phyloP scores from a whole-genome alignment of 1,284 basidiomycete genomes.

The Cryptococcus neoformans region DNA sequence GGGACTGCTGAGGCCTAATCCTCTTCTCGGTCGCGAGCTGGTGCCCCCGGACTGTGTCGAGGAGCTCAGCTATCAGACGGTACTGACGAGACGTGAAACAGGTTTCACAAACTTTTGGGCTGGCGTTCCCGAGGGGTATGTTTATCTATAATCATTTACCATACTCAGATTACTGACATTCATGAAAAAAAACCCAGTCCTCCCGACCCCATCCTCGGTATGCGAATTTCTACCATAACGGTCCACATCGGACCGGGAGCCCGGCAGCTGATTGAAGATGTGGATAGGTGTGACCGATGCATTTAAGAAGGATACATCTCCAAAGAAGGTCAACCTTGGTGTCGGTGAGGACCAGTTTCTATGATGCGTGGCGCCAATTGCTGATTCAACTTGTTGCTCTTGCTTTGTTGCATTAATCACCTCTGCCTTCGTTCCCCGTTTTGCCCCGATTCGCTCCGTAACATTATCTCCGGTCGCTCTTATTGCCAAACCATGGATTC shows the following conservation, averaged over 20 bases:
- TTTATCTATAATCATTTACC: background rate
- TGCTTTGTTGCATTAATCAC: background rate
- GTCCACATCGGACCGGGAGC: background rate
- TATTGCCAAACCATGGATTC: background rate
- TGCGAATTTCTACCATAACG: background rate
- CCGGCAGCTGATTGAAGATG: background rate
- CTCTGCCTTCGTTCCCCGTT: background rate
- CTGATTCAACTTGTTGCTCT: background rate
- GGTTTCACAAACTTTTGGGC: conserved; percentile 35
- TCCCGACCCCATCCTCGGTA: conserved; percentile 36
- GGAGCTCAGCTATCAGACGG: background rate
- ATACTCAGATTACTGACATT: background rate
- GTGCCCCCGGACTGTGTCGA: background rate
- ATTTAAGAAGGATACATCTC: conserved; percentile 75
- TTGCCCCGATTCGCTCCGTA: background rate
- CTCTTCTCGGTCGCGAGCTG: background rate
- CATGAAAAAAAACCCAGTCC: conserved; percentile 10
- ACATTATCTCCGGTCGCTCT: background rate
- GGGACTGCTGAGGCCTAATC: background rate
- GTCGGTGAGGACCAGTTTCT: conserved; percentile 59
- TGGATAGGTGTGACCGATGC: conserved; percentile 32
- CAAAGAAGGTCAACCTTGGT: conserved; percentile 93
- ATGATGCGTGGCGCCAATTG: background rate
- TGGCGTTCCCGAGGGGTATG: conserved; percentile 31
- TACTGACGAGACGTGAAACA: background rate